phyloP scores from a whole-genome alignment of 2,329 filamentous ascomycete species.

The Trichoderma koningii region DNA sequence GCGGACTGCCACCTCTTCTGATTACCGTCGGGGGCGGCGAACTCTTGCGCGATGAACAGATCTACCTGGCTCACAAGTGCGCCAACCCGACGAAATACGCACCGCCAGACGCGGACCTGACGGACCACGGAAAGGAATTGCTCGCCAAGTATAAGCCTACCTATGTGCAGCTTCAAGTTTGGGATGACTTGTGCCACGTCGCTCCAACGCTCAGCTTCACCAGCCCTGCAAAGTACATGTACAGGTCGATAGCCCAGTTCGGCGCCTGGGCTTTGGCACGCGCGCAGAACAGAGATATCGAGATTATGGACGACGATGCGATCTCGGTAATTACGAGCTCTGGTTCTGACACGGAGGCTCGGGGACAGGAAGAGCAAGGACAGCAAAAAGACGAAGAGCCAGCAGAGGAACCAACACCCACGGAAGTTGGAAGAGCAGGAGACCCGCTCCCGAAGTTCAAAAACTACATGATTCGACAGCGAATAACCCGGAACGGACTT shows the following conservation, averaged over 20 bases:
- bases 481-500: constrained; percentile 75
- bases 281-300: constrained; percentile 77
- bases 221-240: constrained; percentile 95
- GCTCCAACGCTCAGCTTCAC: constrained; percentile 93
- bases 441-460: constrained; percentile 79
- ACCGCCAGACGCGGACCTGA: constrained; percentile 64
- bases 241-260: constrained; percentile 87
- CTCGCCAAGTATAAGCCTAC: constrained; percentile 76
- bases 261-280: constrained; percentile 86
- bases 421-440: constrained; percentile 77
- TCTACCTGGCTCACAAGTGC: constrained; percentile 92
- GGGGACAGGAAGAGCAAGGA: constrained; percentile 29
- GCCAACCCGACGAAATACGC: constrained; percentile 79
- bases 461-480: constrained; percentile 88
- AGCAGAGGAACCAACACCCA: constrained; percentile 29
- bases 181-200: constrained; percentile 94
- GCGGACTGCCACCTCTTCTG: constrained; percentile 83
- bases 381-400: constrained; percentile 31
- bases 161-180: constrained; percentile 90
- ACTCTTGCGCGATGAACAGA: constrained; percentile 87
- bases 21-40: constrained; percentile 89
- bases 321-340: constrained; percentile 73
- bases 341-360: constrained; percentile 40
- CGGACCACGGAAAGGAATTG: constrained; percentile 60
- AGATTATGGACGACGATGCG: constrained; percentile 77